Base-by-base conservation (phyloP, 1,284 basidiomycete species). In the Baeospora myosura region DNA sequence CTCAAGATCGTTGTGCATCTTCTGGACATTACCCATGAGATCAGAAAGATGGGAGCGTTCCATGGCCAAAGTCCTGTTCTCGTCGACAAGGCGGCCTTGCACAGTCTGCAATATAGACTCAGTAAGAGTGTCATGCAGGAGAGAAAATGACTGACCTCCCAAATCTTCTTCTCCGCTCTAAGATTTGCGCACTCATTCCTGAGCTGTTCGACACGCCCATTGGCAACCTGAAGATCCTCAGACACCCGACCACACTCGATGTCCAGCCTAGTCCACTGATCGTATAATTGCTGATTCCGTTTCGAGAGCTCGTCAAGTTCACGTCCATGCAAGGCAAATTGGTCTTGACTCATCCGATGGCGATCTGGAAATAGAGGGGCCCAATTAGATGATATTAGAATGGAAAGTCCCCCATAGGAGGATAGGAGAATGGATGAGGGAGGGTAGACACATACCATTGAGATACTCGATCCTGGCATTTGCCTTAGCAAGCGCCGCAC, bases 81-180 rank as follows among this genome's bases (percentile, higher is more conserved):
- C 93, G 38, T 91, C 83, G 5, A 87, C 73, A 14, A 97, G 69
- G 11, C 91, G 80, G 29, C 55, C 57, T 72, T 94, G 87, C 11
- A 86, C 73, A 48, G 76, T 78, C 88, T 85, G 43, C 35, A 38
- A 32, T n/a, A 28, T 10, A 40, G 30, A 20, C 28, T 49, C 25
- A 47, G 39, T 41, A 12, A 44, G 23, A 23, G 17, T 10, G 22
- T 22, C 5, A 38, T 28, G 47, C 22, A 21, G 22, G 21, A 42
- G 3, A 38, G 8, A 30, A 29, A 4, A 38, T 14, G 2, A 59
- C 79, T 39, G 40, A 88, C 89, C 79, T 88, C 87, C 85, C 86
- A 91, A 31, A 93, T 86, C 53, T 83, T 85, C 69, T 90, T 92
- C 71, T 97, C 94, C 0, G 91, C 90, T 22, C 84, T 78, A 23